These are phyloP conservation scores for Plicaturopsis crispa DNA, from an alignment of 768 basidiomycete species.

Conservation along the genomic window DNA sequence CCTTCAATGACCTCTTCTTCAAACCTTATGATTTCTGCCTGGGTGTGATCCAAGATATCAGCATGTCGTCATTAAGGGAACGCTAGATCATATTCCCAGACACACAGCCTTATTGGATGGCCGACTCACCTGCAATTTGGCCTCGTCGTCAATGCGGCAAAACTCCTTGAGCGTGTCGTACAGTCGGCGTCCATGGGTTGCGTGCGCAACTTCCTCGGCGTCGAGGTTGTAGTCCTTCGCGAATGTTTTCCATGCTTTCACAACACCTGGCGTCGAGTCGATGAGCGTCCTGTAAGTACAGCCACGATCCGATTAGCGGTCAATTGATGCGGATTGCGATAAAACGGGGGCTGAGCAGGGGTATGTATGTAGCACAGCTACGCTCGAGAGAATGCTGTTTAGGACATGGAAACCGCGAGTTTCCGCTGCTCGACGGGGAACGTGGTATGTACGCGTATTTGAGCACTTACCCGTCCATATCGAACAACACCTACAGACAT, in stretches of 20 bases:
- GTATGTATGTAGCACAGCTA: too few species aligned
- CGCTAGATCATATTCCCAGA: background rate
- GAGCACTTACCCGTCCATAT: conserved; percentile 22
- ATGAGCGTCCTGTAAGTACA: conserved; percentile 52
- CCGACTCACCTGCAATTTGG: conserved; percentile 40
- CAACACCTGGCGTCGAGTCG: conserved; percentile 82
- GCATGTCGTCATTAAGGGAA: background rate
- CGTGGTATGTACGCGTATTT: too few species aligned
- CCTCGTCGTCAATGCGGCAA: conserved; percentile 55
- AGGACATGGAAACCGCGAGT: too few species aligned
- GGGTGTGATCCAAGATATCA: background rate
- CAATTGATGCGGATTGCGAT: background rate
- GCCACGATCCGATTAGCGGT: background rate
- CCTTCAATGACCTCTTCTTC: conserved; percentile 67
- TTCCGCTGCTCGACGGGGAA: too few species aligned
- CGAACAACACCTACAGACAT: conserved; percentile 22
- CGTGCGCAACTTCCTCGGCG: conserved; percentile 37
- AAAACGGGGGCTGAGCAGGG: too few species aligned
- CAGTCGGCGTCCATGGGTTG: conserved; percentile 71
- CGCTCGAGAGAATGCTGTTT: too few species aligned
- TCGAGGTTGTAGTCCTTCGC: conserved; percentile 49
- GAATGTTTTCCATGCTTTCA: conserved; percentile 70
- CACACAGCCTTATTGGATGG: too few species aligned
- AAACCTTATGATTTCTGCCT: conserved; percentile 71
- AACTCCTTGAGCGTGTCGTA: conserved; percentile 67